Percentiles rank a stretch among this genome's conserved stretches.
phyloP scores from a whole-genome alignment of 2,329 filamentous ascomycete genomes.

The Fusarium staphyleae region DNA sequence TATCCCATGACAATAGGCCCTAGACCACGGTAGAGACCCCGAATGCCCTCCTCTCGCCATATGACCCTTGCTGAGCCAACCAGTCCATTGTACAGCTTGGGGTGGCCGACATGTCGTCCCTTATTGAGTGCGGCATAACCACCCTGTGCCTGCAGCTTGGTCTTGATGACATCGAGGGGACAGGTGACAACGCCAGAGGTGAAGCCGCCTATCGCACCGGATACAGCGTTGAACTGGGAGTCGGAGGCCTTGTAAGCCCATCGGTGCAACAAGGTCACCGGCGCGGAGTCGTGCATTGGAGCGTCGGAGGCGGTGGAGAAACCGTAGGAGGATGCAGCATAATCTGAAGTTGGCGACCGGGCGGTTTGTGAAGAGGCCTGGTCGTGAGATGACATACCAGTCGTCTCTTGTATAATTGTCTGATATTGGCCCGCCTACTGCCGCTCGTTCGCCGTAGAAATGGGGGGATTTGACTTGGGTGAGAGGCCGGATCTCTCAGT shows the following conservation, averaged over 20 bases:
- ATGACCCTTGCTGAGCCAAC: slow-evolving; percentile 86
- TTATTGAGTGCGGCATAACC: slow-evolving; percentile 69
- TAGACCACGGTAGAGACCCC: slow-evolving; percentile 90
- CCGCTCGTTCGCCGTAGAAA: slow-evolving; percentile 15
- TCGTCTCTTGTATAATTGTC: slow-evolving; percentile 17
- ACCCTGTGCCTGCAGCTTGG: slow-evolving; percentile 94
- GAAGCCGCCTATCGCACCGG: slow-evolving; percentile 88
- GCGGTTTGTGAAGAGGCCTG: slow-evolving; percentile 48
- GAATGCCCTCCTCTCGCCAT: slow-evolving; percentile 85
- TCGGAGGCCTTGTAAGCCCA: slow-evolving; percentile 66
- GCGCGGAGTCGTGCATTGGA: slow-evolving; percentile 44
- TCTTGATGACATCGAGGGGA: slow-evolving; percentile 98
- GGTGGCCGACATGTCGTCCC: slow-evolving; percentile 57
- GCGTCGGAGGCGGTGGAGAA: slow-evolving; percentile 44
- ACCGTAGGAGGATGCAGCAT: slow-evolving; percentile 49
- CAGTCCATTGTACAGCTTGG: slow-evolving; percentile 81
- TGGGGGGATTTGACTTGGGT: slow-evolving; percentile 3
- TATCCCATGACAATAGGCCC: slow-evolving; percentile 96
- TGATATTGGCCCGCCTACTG: slow-evolving; percentile 12
- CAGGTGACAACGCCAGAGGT: slow-evolving; percentile 95
- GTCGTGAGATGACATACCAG: slow-evolving; percentile 60
- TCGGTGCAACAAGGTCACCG: slow-evolving; percentile 57
- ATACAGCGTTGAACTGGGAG: slow-evolving; percentile 79
- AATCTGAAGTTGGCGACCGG: slow-evolving; percentile 45
- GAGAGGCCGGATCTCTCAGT: slow-evolving; percentile 2